Percentiles rank a stretch among this genome's conserved stretches.
Evolutionary conservation across 345 rosid genomes (phyloP).

Genomic region (Odontarrhena argentea): DNA sequence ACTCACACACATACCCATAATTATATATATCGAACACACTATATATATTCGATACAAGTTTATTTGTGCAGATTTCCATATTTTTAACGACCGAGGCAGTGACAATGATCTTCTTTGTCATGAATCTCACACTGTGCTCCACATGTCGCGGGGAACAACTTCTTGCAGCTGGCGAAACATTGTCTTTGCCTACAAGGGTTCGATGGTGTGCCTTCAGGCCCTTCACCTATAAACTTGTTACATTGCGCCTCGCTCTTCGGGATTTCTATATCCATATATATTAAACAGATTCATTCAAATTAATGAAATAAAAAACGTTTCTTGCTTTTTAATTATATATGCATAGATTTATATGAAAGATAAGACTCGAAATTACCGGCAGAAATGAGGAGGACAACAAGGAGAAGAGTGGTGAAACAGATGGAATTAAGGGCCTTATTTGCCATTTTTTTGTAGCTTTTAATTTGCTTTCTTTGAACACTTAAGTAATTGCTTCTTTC

Average conservation of each 20-base stretch:
- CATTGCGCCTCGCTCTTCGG: slow-evolving; percentile 21
- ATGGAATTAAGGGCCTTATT: slow-evolving; percentile 28
- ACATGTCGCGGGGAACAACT: slow-evolving; percentile 21
- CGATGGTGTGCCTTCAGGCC: background rate
- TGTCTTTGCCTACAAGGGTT: slow-evolving; percentile 18
- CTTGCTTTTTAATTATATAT: background rate
- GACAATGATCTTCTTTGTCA: slow-evolving; percentile 18
- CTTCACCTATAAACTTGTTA: slow-evolving; percentile 14
- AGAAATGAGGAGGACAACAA: slow-evolving; percentile 30
- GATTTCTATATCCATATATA: slow-evolving; percentile 17
- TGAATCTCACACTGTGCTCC: slow-evolving; percentile 35
- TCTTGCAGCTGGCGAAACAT: slow-evolving; percentile 21
- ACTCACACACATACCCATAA: slow-evolving; percentile 1
- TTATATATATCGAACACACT: background rate
- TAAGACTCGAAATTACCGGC: slow-evolving; percentile 8
- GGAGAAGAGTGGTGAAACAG: slow-evolving; percentile 22
- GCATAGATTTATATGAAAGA: slow-evolving; percentile 9
- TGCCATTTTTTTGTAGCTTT: slow-evolving; percentile 24
- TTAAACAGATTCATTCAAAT: background rate
- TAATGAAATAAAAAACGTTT: background rate
- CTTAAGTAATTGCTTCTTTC: slow-evolving; percentile 1
- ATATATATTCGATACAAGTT: background rate
- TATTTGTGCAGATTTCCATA: background rate
- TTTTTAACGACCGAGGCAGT: slow-evolving; percentile 26
- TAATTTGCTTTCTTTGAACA: background rate